phyloP scores from a whole-genome alignment of 345 rosid genomes.

The Syzygium aqueum region DNA sequence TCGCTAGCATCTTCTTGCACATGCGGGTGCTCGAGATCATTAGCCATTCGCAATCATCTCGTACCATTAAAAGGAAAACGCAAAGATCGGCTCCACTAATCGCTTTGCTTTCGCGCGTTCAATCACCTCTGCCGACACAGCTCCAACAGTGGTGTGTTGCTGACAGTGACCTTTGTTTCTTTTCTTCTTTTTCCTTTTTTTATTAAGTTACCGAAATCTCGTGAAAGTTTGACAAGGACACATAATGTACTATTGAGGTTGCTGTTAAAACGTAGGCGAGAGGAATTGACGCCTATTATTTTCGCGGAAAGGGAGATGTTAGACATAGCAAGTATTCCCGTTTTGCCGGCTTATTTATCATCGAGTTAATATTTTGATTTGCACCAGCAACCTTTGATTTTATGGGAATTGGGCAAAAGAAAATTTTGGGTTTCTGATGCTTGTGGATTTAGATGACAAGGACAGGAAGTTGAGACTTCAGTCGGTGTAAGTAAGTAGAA shows the following conservation, averaged over 20 bases:
- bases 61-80: no score
- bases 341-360: neutral
- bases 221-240: accelerated
- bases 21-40: neutral
- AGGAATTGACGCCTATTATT: neutral
- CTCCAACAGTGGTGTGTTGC: neutral
- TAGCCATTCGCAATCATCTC: neutral
- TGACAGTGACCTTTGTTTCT: neutral
- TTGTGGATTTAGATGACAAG: neutral
- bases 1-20: neutral
- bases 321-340: neutral
- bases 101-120: neutral
- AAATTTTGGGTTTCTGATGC: neutral
- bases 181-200: neutral
- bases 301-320: neutral
- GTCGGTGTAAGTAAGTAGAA: neutral
- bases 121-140: neutral
- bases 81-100: neutral
- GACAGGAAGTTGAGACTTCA: neutral
- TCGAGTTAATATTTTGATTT: neutral
- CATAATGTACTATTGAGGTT: neutral
- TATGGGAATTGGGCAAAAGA: neutral
- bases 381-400: neutral
- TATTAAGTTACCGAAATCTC: neutral
- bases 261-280: neutral